These are phyloP conservation scores for Sanghuangporus weigelae DNA, from an alignment of 1,284 basidiomycete genomes.

Conservation along the genomic window DNA sequence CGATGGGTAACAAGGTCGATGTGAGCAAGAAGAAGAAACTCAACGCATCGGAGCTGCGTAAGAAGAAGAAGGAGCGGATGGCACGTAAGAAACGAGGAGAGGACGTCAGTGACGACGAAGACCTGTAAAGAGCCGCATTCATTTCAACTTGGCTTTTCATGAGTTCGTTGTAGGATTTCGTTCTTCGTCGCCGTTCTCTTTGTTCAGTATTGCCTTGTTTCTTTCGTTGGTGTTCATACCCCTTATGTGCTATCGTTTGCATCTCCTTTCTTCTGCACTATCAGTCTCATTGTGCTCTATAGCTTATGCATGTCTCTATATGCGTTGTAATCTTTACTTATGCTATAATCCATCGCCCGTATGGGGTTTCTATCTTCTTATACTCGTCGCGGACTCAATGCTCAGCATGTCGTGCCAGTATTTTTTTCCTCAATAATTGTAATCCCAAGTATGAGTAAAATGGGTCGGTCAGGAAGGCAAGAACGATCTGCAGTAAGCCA, in stretches of 20 bases:
- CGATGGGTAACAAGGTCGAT: conserved; percentile 95
- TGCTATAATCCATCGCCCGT: background rate
- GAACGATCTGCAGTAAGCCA: too few species aligned
- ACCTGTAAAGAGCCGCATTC: conserved; percentile 5
- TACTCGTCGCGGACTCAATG: background rate
- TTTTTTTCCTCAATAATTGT: background rate
- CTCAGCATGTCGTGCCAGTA: background rate
- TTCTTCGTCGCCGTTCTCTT: background rate
- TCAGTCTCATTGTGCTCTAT: background rate
- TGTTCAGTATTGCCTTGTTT: background rate
- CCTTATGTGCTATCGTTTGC: conserved; percentile 1
- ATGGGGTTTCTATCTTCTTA: background rate
- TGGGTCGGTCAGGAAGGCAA: too few species aligned
- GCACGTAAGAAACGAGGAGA: conserved; percentile 81
- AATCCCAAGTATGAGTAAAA: too few species aligned
- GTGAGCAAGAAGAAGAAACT: conserved; percentile 82
- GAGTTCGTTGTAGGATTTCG: background rate
- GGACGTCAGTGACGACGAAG: conserved; percentile 67
- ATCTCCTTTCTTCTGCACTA: background rate
- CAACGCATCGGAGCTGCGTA: conserved; percentile 75
- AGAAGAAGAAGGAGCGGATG: conserved; percentile 94
- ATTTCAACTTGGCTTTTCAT: background rate
- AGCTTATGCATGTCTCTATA: background rate
- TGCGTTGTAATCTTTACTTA: background rate
- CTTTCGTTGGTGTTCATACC: background rate